These are phyloP conservation scores for Linaria vulgaris DNA, from an alignment of 257 asterid genomes.

Conservation along the genomic window DNA sequence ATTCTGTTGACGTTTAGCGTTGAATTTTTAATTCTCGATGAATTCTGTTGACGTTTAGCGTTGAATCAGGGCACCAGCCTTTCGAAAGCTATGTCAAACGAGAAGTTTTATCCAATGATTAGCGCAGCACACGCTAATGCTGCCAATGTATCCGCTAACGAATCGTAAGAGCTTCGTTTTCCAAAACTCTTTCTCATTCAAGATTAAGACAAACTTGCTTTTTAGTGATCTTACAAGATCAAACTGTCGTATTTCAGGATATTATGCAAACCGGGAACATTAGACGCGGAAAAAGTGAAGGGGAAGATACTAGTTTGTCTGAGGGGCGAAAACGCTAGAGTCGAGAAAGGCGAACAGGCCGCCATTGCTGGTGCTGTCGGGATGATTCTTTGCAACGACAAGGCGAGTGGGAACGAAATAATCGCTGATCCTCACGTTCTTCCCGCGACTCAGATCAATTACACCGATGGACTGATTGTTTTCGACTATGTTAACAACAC, in stretches of 20 bases:
- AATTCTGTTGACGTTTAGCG: too few relatives aligned
- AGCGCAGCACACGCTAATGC: slow-evolving; percentile 35
- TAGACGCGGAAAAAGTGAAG: slow-evolving; percentile 45
- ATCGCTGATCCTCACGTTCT: slow-evolving; percentile 42
- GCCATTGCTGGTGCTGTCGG: slow-evolving; percentile 60
- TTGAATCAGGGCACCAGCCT: slow-evolving; percentile 48
- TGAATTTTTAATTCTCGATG: too few relatives aligned
- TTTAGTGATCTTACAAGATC: neutral
- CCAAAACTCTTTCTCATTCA: neutral
- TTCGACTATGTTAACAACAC: slow-evolving; percentile 41
- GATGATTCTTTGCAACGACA: slow-evolving; percentile 52
- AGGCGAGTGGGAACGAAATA: slow-evolving; percentile 24
- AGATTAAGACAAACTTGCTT: neutral
- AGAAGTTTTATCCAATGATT: slow-evolving; percentile 38
- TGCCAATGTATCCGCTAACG: slow-evolving; percentile 27
- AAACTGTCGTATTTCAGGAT: slow-evolving; percentile 37
- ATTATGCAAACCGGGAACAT: slow-evolving; percentile 35
- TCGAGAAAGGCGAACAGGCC: slow-evolving; percentile 43
- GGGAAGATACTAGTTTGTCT: slow-evolving; percentile 64
- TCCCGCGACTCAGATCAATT: slow-evolving; percentile 55
- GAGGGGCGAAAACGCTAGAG: slow-evolving; percentile 36
- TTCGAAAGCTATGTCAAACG: slow-evolving; percentile 30
- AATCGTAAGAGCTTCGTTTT: slow-evolving; percentile 41
- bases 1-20: neutral
- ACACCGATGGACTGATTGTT: slow-evolving; percentile 40